Conservation (phyloP, 805 yeast genomes). For the Suhomyces prunicola region DNA sequence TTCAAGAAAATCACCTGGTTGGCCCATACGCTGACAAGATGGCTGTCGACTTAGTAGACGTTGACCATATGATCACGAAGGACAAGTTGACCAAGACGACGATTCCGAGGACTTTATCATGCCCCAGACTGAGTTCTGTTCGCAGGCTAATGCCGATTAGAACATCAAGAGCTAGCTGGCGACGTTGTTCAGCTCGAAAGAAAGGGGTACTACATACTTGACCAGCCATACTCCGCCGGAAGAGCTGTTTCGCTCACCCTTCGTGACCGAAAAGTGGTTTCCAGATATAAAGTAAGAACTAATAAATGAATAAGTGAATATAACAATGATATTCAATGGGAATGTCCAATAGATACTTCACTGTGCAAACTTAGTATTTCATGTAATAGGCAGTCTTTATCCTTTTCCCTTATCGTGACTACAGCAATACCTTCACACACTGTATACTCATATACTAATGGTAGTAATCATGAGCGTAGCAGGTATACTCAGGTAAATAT, state of each 20-base stretch:
- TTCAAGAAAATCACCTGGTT: constrained; percentile 29
- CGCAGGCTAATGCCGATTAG: constrained; percentile 21
- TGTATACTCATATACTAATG: too few species aligned
- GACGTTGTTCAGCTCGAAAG: constrained; percentile 27
- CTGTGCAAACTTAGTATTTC: too few species aligned
- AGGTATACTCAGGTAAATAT: too few species aligned
- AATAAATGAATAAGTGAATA: too few species aligned
- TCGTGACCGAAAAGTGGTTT: constrained; percentile 26
- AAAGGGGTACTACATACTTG: constrained; percentile 28
- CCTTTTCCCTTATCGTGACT: too few species aligned
- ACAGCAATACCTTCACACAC: too few species aligned
- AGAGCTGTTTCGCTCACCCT: constrained; percentile 24
- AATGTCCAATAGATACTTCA: too few species aligned
- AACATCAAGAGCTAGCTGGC: constrained; percentile 19
- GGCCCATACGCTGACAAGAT: constrained; percentile 28
- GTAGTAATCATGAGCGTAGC: too few species aligned
- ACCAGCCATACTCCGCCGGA: constrained; percentile 16
- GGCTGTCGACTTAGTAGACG: constrained; percentile 24
- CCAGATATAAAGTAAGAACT: constrained; percentile 15
- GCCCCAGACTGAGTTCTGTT: constrained; percentile 22
- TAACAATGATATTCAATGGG: too few species aligned
- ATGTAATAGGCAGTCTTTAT: too few species aligned
- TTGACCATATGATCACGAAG: constrained; percentile 31
- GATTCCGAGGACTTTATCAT: constrained; percentile 29
- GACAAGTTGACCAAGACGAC: constrained; percentile 28